phyloP scores from a whole-genome alignment of 805 yeast genomes.

The Zygosaccharomyces siamensis region DNA sequence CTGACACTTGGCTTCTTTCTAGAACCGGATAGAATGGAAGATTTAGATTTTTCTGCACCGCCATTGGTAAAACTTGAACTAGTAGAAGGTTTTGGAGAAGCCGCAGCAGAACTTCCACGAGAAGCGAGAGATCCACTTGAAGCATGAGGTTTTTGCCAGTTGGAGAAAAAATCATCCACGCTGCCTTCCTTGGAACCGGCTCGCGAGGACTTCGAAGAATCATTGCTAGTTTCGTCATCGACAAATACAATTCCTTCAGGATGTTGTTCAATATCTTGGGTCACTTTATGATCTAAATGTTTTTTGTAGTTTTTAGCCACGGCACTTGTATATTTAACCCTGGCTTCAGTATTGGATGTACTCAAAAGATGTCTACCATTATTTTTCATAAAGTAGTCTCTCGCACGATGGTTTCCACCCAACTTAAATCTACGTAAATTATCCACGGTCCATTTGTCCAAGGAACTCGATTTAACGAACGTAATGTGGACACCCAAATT shows the following conservation, averaged over 20 bases:
- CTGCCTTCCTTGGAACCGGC: conserved; percentile 39
- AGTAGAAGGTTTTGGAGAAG: conserved; percentile 9
- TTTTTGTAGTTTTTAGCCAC: conserved; percentile 79
- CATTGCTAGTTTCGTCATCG: conserved; percentile 24
- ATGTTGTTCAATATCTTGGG: conserved; percentile 58
- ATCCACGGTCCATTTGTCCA: conserved; percentile 91
- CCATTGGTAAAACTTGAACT: not conserved
- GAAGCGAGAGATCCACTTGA: conserved; percentile 34
- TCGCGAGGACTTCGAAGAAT: conserved; percentile 28
- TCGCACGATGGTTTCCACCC: conserved; percentile 87
- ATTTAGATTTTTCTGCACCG: conserved; percentile 13
- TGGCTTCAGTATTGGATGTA: conserved; percentile 51
- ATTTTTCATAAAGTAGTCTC: conserved; percentile 75
- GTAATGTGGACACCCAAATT: conserved; percentile 94
- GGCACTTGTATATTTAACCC: conserved; percentile 71
- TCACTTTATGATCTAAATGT: conserved; percentile 66
- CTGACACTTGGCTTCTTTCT: conserved; percentile 24
- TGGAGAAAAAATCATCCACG: conserved; percentile 83
- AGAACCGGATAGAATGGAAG: conserved; percentile 26
- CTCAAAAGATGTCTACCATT: conserved; percentile 72
- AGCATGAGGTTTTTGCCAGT: conserved; percentile 78
- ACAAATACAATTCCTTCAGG: conserved; percentile 67
- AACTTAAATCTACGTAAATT: conserved; percentile 88
- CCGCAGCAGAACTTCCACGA: conserved; percentile 15
- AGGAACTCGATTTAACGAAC: conserved; percentile 84